Percentiles rank a stretch among this genome's conserved stretches.
phyloP scores from a whole-genome alignment of 2,329 filamentous ascomycete species.

The Madurella fahalii region DNA sequence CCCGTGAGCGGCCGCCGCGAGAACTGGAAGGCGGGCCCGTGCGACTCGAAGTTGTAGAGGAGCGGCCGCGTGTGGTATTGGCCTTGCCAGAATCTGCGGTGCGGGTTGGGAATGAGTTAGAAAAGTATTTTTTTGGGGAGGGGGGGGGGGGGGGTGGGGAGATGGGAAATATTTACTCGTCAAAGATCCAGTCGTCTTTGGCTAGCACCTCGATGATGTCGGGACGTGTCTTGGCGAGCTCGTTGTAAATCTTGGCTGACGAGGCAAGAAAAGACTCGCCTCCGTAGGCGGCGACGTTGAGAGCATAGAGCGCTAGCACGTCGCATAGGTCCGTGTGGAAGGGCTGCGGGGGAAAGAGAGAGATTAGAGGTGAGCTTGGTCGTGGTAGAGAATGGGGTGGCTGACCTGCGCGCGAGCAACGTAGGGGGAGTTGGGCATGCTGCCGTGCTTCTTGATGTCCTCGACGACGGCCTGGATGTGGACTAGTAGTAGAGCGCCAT shows the following conservation, averaged over 20 bases:
- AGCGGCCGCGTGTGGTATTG: slow-evolving; percentile 24
- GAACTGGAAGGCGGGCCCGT: slow-evolving; percentile 25
- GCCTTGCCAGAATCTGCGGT: slow-evolving; percentile 18
- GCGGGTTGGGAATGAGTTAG: not conserved
- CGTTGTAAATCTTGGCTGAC: slow-evolving; percentile 26
- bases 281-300: slow-evolving; percentile 18
- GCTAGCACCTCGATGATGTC: slow-evolving; percentile 23
- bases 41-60: slow-evolving; percentile 18
- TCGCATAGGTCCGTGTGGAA: slow-evolving; percentile 44
- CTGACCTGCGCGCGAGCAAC: slow-evolving; percentile 21
- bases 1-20: slow-evolving; percentile 25
- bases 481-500: slow-evolving; percentile 5
- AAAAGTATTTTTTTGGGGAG: not conserved
- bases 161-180: slow-evolving; percentile 12
- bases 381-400: not conserved
- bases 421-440: slow-evolving; percentile 25
- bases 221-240: slow-evolving; percentile 19
- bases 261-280: slow-evolving; percentile 23
- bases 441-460: slow-evolving; percentile 20
- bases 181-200: slow-evolving; percentile 24
- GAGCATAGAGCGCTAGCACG: slow-evolving; percentile 30
- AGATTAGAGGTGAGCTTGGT: not conserved
- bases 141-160: not conserved
- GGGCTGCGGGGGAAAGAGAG: slow-evolving; percentile 1
- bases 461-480: slow-evolving; percentile 24